Conservation (phyloP, 805 yeast species). For the Myxozyma sirexii region DNA sequence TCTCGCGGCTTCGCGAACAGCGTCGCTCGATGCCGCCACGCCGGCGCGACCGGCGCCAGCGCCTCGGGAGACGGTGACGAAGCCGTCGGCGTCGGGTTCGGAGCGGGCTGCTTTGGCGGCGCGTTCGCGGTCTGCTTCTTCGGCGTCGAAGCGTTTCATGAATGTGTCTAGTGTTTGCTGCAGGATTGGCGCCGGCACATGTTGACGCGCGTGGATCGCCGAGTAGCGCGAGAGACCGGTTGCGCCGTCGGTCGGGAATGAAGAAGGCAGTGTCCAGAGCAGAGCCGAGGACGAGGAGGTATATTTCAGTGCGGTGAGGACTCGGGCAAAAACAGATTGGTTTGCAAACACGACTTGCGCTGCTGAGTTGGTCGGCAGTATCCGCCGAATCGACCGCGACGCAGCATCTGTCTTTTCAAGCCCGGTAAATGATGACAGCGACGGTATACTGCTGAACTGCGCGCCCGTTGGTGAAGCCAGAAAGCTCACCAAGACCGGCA, state of each 20-base stretch:
- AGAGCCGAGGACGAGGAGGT: constrained; percentile 50
- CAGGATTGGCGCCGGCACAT: constrained; percentile 53
- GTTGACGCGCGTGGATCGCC: constrained; percentile 43
- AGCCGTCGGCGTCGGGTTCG: constrained; percentile 38
- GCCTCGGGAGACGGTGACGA: constrained; percentile 35
- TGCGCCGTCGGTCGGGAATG: constrained; percentile 55
- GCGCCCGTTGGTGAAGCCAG: constrained; percentile 37
- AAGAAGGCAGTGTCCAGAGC: constrained; percentile 73
- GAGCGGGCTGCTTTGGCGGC: constrained; percentile 27
- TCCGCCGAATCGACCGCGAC: constrained; percentile 24
- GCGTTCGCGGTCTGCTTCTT: constrained; percentile 50
- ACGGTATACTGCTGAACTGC: constrained; percentile 35
- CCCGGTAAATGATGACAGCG: constrained; percentile 15
- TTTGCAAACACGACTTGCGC: constrained; percentile 15
- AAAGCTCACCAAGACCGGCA: constrained; percentile 8
- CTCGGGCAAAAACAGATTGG: constrained; percentile 55
- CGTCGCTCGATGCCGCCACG: constrained; percentile 17
- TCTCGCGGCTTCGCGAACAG: constrained; percentile 49
- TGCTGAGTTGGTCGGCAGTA: constrained; percentile 31
- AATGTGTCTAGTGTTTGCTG: constrained; percentile 60
- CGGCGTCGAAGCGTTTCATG: constrained; percentile 66
- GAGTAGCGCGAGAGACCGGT: constrained; percentile 46
- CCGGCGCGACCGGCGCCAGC: constrained; percentile 19
- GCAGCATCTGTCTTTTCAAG: background rate
- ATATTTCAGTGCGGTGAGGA: constrained; percentile 56